phyloP scores from a whole-genome alignment of 1,284 basidiomycete species.

The Cryptococcus amylolentus region DNA sequence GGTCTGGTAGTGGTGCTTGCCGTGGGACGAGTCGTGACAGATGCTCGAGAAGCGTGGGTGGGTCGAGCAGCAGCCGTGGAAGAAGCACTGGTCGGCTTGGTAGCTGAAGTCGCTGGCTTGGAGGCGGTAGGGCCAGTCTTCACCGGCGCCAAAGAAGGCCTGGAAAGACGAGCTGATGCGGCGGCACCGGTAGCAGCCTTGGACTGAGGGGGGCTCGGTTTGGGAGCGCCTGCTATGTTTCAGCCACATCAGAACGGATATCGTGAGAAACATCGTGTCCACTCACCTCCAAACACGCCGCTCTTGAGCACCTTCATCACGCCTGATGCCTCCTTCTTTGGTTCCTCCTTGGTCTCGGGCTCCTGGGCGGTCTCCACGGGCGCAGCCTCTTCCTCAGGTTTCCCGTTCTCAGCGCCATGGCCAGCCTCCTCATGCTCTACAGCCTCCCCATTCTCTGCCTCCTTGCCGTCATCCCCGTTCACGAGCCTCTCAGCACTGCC shows the following conservation, averaged over 20 bases:
- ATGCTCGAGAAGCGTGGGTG: constrained; percentile 5
- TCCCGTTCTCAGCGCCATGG: background rate
- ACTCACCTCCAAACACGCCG: constrained; percentile 44
- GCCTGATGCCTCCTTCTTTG: constrained; percentile 11
- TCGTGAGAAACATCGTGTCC: background rate
- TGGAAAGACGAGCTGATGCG: background rate
- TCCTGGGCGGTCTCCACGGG: background rate
- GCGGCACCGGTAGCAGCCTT: constrained; percentile 9
- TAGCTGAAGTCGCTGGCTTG: background rate
- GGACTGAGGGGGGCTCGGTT: constrained; percentile 14
- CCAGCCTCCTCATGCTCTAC: background rate
- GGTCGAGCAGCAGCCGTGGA: background rate
- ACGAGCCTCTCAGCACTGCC: background rate
- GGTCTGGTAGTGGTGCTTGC: constrained; percentile 4
- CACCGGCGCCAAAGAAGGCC: constrained; percentile 16
- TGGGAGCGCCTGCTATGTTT: constrained; percentile 11
- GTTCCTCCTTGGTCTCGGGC: background rate
- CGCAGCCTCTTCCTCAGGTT: background rate
- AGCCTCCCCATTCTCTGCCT: background rate
- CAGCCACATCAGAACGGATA: background rate
- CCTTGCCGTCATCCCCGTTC: background rate
- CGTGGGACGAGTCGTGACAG: constrained; percentile 1
- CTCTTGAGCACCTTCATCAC: constrained; percentile 44
- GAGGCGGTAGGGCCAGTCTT: background rate
- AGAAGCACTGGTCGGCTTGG: constrained; percentile 1